phyloP scores from a whole-genome alignment of 2,329 filamentous ascomycete genomes.

The Magnaporthiopsis poae region DNA sequence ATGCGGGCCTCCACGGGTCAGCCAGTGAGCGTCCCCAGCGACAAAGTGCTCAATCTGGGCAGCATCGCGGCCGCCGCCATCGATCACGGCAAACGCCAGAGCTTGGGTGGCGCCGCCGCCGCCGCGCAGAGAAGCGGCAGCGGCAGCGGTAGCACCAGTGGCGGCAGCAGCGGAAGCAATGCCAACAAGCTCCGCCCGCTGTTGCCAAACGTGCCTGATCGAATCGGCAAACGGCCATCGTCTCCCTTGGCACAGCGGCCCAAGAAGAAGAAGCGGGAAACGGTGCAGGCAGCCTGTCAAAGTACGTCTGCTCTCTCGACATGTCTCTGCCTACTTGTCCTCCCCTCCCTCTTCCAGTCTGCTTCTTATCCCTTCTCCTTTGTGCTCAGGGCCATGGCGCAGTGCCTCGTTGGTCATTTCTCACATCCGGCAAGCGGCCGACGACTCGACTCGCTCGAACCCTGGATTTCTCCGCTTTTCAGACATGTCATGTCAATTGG shows the following conservation, averaged over 20 bases:
- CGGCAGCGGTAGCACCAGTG: not conserved
- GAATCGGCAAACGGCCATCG: not conserved
- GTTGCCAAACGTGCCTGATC: slow-evolving; percentile 1
- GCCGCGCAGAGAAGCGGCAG: not conserved
- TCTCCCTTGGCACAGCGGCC: not conserved
- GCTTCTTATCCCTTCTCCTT: not conserved
- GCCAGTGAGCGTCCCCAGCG: not conserved
- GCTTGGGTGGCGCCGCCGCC: not conserved
- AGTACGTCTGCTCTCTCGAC: slow-evolving; percentile 2
- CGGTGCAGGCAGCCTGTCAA: slow-evolving; percentile 8
- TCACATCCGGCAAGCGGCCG: not conserved
- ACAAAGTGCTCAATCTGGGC: not conserved
- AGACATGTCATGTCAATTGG: not conserved
- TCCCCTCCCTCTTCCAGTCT: not conserved
- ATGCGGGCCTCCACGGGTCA: not conserved
- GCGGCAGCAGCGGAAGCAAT: not conserved
- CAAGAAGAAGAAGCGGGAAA: slow-evolving; percentile 7
- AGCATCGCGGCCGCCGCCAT: not conserved
- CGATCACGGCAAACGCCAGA: not conserved
- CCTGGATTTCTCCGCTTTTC: not conserved
- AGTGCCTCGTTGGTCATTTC: not conserved
- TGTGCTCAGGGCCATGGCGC: not conserved
- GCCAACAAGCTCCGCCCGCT: slow-evolving; percentile 4
- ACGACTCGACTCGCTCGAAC: not conserved
- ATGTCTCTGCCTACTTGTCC: not conserved